Percentiles rank a stretch among this genome's conserved stretches.
These are phyloP conservation scores for Eucalyptus cloeziana DNA, from an alignment of 345 rosid species.

Conservation along the genomic window DNA sequence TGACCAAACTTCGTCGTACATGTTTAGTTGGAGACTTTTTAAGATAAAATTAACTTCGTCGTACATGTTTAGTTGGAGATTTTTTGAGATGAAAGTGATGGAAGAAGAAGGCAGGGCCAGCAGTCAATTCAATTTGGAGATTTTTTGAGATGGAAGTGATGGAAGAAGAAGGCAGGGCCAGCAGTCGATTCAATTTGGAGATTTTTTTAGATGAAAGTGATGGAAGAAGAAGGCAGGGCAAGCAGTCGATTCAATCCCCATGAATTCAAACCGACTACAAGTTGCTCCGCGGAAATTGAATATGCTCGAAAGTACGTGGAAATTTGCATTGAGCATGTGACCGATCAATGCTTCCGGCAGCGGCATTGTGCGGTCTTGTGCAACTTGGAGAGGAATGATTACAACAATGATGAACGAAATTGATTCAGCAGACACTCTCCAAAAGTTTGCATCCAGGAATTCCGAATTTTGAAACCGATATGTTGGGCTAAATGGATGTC, in stretches of 20 bases:
- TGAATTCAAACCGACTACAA: too few relatives aligned
- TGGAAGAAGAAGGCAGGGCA: too few relatives aligned
- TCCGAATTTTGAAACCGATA: neutral
- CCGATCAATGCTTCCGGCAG: too few relatives aligned
- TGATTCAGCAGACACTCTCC: neutral
- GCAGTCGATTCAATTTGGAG: too few relatives aligned
- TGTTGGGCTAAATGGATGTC: neutral
- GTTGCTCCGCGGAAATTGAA: too few relatives aligned
- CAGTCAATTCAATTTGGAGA: too few relatives aligned
- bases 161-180: too few relatives aligned
- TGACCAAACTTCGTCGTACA: rapidly evolving
- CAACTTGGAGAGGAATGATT: neutral
- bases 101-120: neutral
- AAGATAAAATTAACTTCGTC: neutral
- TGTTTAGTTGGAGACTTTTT: neutral
- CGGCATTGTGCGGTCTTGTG: neutral
- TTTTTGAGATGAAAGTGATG: neutral
- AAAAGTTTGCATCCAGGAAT: neutral
- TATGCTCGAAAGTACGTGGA: rapidly evolving
- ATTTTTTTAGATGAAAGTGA: too few relatives aligned
- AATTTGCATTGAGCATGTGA: too few relatives aligned
- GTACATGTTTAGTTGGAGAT: too few relatives aligned
- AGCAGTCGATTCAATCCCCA: too few relatives aligned
- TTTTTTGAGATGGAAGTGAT: too few relatives aligned
- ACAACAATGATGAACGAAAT: neutral